Evolutionary conservation across 169 alveolate genomes (phyloP), one percentile per base, ranked within the genome.

Genomic region (Perkinsus olseni): DNA sequence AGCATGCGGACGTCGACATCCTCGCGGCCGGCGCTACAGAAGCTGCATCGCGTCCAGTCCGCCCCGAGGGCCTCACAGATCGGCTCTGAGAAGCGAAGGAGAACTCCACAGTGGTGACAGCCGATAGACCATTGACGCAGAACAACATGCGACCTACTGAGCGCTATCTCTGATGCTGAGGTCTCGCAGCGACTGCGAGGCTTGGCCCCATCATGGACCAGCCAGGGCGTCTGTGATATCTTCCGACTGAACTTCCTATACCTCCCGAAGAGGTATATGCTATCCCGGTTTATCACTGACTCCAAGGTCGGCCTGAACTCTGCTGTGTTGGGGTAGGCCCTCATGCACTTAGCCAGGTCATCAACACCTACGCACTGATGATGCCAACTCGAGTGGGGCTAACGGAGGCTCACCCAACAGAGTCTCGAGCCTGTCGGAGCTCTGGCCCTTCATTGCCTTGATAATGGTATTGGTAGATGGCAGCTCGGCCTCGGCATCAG

Each of bases 1-100:
- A 97, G 96, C 99, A 97, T 97, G 40, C 99, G 92, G 0, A 97
- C 99, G 94, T 97, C 99, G 37, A 97, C 94, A 93, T 97, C 99
- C 94, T 97, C 98, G 38, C 99, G 94, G 34, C 98, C 98, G 91
- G 96, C 93, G 95, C 17, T 62, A 95, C 95, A 93, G 93, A 93
- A 48, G 74, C 91, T 74, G 92, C 94, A 39, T 91, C 39, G 74
- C 92, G 92, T 13, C 28, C 91, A 92, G 91, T 93, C 36, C 62
- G 36, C 39, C 62, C 91, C 94, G 91, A 48, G 40, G 91, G 93
- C n/a, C 74, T 94, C 92, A 93, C 93, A 91, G 95, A 62, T 62
- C 37, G 82, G 82, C 82, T 62, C 82, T 62, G 82, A 62, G 4
- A 92, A 95, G 95, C 91, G 21, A 92, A 74, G 91, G 94, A 92